Base-by-base conservation (phyloP, 352 stramenopile genomes). In the Globisporangium rhizosaccharum region DNA sequence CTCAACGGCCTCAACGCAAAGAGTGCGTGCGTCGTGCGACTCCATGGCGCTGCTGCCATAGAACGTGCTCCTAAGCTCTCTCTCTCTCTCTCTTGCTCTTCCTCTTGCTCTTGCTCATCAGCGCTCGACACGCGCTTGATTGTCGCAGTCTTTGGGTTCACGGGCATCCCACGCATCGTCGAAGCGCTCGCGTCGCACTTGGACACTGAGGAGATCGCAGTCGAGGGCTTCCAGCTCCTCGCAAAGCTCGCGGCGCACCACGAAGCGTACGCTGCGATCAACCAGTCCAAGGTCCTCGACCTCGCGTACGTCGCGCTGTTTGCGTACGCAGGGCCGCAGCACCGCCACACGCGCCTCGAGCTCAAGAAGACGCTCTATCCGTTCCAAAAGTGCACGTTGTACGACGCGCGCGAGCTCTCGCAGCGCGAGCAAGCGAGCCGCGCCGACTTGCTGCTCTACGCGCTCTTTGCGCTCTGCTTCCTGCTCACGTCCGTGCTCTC, bases 191-290 rank as follows among this genome's bases (percentile, higher is more conserved):
- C 82, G 9, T 68, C 60, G 8, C 82, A 92, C 62, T 50, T 92
- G 18, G 77, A 88, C 57, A 87, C 81, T 0, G 82, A 90, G 47
- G 82, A 92, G 51, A 81, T 92, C 48, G 76, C 72, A 0, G 74
- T 92, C 8, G 82, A 92, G 62, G 79, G 82, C 1, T 88, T 92
- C 44, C 82, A 87, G 47, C 61, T 92, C 12, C 74, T 92, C 5
- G 61, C 76, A 37, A 70, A 75, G 5, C 57, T 92, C 2, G 82
- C 79, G 0, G 52, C 56, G 10, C 56, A 86, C 3, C 71, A 64
- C 1, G 70, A 88, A 17, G 71, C 75, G 0, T 85, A 75, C 47
- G 62, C 62, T 14, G 65, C 72, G 30, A 70, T 89, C 37, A 89
- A 92, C 53, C 63, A 77, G 14, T 75, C 67, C 54, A 85, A 86